Base-by-base conservation (phyloP, 805 yeast genomes). In the Hyphopichia homilentoma region DNA sequence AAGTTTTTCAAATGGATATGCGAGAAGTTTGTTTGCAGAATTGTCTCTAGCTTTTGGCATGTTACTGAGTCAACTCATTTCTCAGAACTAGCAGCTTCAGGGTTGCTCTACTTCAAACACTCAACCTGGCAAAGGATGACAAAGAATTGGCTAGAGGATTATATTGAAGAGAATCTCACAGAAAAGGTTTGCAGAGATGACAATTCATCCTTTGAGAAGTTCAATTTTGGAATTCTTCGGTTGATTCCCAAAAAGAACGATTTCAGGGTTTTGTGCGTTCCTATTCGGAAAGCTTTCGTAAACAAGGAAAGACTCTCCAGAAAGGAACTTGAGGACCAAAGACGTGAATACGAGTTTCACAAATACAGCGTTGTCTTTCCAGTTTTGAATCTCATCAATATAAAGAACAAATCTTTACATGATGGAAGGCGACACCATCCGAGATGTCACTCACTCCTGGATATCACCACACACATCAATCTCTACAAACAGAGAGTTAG, bases 1-100 rank as follows among this genome's bases (percentile, higher is more conserved):
- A 41, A 47, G 2, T 76, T 84, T 30, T 17, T 83, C 1, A 29
- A 32, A 1, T 89, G 95, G 95, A 30, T 82, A 2, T 72, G 82
- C 25, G 40, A 54, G 0, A 24, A 21, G 0, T 66, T 79, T 31
- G 41, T 84, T 1, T 58, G 70, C 6, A 65, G 59, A 12, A 38
- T 84, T 1, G 43, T 84, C 0, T 53, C 62, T 0, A 53, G 72
- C 0, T 76, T 74, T 45, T 88, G 86, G 60, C 80, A 84, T 48
- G 79, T 81, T 4, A 80, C 93, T 0, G 83, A 79, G 29, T 35
- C 50, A 1, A 30, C 48, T 3, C 27, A 38, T 9, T n/a, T 30
- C 4, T 27, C 17, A 5, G 54, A 64, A 1, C 75, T 7, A 63
- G 34, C 52, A 13, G 49, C 61, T 0, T 55, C 50, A 7, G 55